These are phyloP conservation scores for Corchorus olitorius DNA, from an alignment of 345 rosid genomes.

Conservation along the genomic window DNA sequence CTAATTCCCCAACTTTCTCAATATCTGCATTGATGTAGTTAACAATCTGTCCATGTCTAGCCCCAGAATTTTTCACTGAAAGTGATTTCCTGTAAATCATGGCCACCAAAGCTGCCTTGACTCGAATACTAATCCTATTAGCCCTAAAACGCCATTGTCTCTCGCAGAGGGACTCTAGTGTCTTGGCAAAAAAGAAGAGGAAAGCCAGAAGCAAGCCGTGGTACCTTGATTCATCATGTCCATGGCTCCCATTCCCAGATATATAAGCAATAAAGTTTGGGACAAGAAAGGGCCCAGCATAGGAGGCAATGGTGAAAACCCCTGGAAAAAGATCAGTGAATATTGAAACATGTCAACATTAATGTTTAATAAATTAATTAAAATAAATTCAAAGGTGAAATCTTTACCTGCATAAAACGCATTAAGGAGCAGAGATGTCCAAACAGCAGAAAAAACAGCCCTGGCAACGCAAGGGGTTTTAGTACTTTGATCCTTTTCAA, in stretches of 20 bases:
- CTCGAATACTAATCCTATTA: neutral
- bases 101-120: neutral
- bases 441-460: neutral
- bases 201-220: neutral
- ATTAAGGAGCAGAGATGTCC: neutral
- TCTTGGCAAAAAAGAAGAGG: conserved; percentile 1
- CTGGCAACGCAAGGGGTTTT: neutral
- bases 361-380: neutral
- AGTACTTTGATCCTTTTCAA: neutral
- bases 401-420: neutral
- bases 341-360: neutral
- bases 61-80: neutral
- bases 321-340: neutral
- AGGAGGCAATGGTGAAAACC: neutral
- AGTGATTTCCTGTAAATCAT: neutral
- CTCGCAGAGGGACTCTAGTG: neutral
- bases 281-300: neutral
- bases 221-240: neutral
- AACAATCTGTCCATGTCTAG: neutral
- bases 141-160: conserved; percentile 9
- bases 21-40: conserved; percentile 2
- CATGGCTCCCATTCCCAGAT: neutral
- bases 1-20: neutral
- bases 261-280: conserved; percentile 3
- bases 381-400: neutral